phyloP scores from a whole-genome alignment of 2,329 filamentous ascomycete genomes.

The Colletotrichum tabaci region DNA sequence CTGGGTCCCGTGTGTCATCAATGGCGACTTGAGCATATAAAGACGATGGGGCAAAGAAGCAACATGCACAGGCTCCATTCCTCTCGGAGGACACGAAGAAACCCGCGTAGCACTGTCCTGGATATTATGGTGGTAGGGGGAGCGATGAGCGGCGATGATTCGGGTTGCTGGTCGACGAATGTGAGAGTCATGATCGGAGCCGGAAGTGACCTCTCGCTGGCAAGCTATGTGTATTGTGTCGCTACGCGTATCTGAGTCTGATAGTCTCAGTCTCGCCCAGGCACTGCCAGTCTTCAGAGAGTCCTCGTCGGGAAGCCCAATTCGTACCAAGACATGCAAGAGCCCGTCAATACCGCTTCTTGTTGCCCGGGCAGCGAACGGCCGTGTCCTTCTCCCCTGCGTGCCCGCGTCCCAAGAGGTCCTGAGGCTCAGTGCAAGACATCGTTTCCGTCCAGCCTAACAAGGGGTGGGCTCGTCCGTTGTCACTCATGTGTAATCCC shows the following conservation, averaged over 20 bases:
- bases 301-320: not conserved
- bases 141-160: not conserved
- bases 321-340: not conserved
- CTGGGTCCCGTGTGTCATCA: not conserved
- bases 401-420: not conserved
- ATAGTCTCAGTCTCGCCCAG: not conserved
- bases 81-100: not conserved
- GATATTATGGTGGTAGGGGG: not conserved
- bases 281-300: not conserved
- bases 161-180: not conserved
- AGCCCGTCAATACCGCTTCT: slow-evolving; percentile 1
- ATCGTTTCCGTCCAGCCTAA: not conserved
- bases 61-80: not conserved
- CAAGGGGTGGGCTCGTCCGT: not conserved
- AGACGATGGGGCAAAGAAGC: not conserved
- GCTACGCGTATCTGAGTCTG: too few species aligned
- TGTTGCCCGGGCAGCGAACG: slow-evolving; percentile 3
- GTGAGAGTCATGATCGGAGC: not conserved
- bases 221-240: too few species aligned
- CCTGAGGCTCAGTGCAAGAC: not conserved
- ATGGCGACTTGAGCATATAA: not conserved
- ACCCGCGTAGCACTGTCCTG: not conserved
- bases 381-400: not conserved
- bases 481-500: not conserved
- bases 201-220: not conserved